phyloP scores from a whole-genome alignment of 75 land plant species.

The Pinus taeda region DNA sequence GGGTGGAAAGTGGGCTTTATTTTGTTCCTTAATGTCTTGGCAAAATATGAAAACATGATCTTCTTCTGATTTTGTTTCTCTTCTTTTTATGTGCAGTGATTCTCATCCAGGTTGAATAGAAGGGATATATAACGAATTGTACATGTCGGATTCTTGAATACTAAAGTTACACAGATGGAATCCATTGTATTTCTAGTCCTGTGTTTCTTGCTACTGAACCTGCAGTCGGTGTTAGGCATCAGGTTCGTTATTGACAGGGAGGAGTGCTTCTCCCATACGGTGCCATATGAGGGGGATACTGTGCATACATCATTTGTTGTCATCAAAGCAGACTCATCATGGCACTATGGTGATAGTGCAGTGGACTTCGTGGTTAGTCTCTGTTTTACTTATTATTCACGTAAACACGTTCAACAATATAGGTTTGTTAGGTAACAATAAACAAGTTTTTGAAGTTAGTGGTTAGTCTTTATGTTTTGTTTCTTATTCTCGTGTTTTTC shows the following conservation, averaged over 20 bases:
- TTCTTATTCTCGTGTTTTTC: background rate
- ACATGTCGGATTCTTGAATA: background rate
- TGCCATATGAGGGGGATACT: slow-evolving; percentile 67
- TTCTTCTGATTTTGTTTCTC: background rate
- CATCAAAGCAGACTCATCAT: slow-evolving; percentile 65
- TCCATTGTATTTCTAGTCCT: background rate
- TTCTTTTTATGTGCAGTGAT: background rate
- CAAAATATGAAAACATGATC: background rate
- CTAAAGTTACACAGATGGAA: background rate
- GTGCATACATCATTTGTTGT: slow-evolving; percentile 84
- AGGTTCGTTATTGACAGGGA: slow-evolving; percentile 75
- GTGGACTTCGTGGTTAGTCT: slow-evolving; percentile 74
- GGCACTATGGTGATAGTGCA: slow-evolving; percentile 58
- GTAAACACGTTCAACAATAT: background rate
- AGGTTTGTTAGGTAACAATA: no score
- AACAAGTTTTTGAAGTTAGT: slow-evolving; percentile 2
- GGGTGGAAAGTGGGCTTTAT: background rate
- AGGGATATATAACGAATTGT: slow-evolving; percentile 1
- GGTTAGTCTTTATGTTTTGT: slow-evolving; percentile 33
- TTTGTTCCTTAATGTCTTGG: background rate
- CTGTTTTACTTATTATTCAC: slow-evolving; percentile 1
- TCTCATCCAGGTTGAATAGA: background rate
- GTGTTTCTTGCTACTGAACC: slow-evolving; percentile 8
- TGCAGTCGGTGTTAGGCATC: slow-evolving; percentile 30
- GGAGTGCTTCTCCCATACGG: slow-evolving; percentile 71